Evolutionary conservation across 73 alveolate genomes (phyloP).

Genomic region (Blepharisma stoltei): DNA sequence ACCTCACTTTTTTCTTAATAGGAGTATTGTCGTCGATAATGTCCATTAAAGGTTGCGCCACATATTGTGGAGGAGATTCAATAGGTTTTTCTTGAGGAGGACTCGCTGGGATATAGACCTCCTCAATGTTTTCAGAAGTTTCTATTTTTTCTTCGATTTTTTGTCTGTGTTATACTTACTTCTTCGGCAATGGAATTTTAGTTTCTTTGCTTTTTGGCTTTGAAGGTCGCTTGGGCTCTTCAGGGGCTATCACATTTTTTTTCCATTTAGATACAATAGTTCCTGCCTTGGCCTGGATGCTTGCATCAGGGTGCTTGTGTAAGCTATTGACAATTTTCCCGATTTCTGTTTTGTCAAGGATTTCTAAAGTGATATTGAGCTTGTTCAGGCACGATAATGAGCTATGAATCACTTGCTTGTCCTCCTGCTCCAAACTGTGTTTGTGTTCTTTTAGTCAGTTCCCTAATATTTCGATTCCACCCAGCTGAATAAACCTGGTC

Average conservation of each 20-base stretch:
- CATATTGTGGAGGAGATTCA: not conserved
- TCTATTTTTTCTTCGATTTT: not conserved
- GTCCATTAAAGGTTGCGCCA: not conserved
- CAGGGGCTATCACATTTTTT: not conserved
- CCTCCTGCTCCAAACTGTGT: not conserved
- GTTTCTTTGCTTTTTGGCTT: not conserved
- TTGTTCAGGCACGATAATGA: constrained; percentile 21
- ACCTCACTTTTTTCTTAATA: not conserved
- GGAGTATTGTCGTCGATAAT: not conserved
- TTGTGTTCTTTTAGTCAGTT: constrained; percentile 1
- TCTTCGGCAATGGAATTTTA: not conserved
- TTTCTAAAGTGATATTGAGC: not conserved
- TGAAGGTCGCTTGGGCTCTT: not conserved
- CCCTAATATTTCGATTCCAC: constrained; percentile 7
- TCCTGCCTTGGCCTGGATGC: constrained; percentile 8
- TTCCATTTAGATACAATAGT: constrained; percentile 16
- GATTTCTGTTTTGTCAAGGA: constrained; percentile 18
- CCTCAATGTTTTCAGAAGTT: not conserved
- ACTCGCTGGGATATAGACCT: not conserved
- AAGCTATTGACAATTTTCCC: constrained; percentile 5
- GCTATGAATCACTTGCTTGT: not conserved
- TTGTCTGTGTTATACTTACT: not conserved
- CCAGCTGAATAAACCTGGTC: constrained; percentile 13
- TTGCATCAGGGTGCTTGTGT: not conserved
- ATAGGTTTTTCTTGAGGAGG: not conserved